phyloP scores from a whole-genome alignment of 768 basidiomycete species.

The Hericium alpestre region DNA sequence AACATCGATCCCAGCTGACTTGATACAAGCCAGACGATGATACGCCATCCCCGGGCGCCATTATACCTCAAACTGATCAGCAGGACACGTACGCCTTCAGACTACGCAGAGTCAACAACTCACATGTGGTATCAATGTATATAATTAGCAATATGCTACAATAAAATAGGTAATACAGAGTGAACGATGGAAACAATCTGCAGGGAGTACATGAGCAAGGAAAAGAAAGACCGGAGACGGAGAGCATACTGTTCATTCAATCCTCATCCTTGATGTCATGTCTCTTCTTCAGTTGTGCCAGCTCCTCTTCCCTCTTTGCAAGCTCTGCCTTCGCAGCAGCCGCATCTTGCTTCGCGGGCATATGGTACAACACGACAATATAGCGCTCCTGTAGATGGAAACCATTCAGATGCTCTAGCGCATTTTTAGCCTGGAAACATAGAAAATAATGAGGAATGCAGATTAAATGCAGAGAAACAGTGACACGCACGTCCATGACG shows the following conservation, averaged over 20 bases:
- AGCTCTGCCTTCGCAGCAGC: conserved; percentile 89
- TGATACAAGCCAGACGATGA: too few relatives aligned
- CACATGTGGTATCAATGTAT: too few relatives aligned
- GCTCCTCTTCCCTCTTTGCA: conserved; percentile 82
- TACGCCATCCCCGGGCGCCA: too few relatives aligned
- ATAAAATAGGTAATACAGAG: too few relatives aligned
- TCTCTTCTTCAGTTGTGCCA: conserved; percentile 76
- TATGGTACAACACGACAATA: conserved; percentile 95
- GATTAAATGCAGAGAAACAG: background rate
- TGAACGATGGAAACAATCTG: too few relatives aligned
- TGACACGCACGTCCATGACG: conserved; percentile 75
- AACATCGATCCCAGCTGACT: too few relatives aligned
- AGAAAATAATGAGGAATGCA: conserved; percentile 8
- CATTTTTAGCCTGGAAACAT: conserved; percentile 75
- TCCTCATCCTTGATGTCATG: conserved; percentile 69
- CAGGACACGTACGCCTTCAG: too few relatives aligned
- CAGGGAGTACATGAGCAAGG: too few relatives aligned
- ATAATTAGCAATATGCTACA: too few relatives aligned
- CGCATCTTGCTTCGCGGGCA: conserved; percentile 94
- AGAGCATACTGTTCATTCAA: background rate
- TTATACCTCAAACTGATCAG: too few relatives aligned
- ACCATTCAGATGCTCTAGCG: conserved; percentile 91
- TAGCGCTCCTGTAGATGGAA: conserved; percentile 98
- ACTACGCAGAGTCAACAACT: too few relatives aligned
- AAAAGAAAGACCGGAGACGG: too few relatives aligned